These are phyloP conservation scores for Penicillium argentinense DNA, from an alignment of 495 filamentous ascomycete species.

Conservation along the genomic window DNA sequence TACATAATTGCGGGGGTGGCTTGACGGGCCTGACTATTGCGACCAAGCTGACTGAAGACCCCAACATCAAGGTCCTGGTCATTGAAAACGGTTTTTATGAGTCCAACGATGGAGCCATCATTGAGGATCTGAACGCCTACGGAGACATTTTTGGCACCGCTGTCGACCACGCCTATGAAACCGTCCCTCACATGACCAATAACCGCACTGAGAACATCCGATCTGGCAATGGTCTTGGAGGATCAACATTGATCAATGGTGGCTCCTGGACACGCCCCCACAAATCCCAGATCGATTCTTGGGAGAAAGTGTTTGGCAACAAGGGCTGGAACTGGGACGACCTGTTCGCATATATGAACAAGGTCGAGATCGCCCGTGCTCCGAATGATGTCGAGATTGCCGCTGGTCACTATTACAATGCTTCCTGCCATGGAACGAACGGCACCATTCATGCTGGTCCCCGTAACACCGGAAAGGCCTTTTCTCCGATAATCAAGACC, in stretches of 20 bases:
- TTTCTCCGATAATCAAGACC: constrained; percentile 18
- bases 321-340: constrained; percentile 53
- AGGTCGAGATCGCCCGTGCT: constrained; percentile 17
- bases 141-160: constrained; percentile 34
- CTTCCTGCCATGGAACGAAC: constrained; percentile 23
- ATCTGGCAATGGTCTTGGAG: constrained; percentile 44
- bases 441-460: constrained; percentile 27
- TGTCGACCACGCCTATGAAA: constrained; percentile 19
- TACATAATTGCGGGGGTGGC: constrained; percentile 36
- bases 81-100: constrained; percentile 49
- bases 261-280: constrained; percentile 47
- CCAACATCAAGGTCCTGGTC: constrained; percentile 47
- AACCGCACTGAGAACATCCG: constrained; percentile 14
- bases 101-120: constrained; percentile 30
- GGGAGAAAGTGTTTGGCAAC: constrained; percentile 48
- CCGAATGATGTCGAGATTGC: constrained; percentile 16
- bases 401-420: constrained; percentile 20
- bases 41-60: constrained; percentile 45
- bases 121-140: constrained; percentile 35
- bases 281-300: constrained; percentile 48
- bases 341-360: constrained; percentile 42
- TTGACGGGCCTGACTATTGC: constrained; percentile 32
- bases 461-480: constrained; percentile 18
- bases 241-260: constrained; percentile 57
- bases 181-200: constrained; percentile 14